Evolutionary conservation across 2,329 filamentous ascomycete species (phyloP).

Genomic region (Cladosporium sp.): DNA sequence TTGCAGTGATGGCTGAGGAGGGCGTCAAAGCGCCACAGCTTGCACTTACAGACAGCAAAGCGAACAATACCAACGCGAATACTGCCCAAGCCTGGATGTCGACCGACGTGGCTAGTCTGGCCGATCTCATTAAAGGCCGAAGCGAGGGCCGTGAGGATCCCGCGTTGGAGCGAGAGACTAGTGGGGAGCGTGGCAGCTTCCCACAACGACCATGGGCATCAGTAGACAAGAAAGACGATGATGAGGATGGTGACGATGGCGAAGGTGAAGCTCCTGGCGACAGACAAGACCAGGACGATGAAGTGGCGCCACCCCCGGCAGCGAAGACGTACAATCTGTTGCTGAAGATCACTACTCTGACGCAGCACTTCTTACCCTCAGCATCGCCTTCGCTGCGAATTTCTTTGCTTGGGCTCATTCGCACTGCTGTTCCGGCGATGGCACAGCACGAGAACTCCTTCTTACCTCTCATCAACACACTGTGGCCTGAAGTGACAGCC

Average conservation of each 20-base stretch:
- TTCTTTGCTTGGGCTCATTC: conserved; percentile 74
- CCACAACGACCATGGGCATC: conserved; percentile 33
- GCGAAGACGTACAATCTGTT: conserved; percentile 81
- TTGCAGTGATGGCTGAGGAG: conserved; percentile 81
- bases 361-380: conserved; percentile 87
- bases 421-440: conserved; percentile 70
- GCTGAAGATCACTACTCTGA: conserved; percentile 76
- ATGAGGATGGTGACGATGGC: conserved; percentile 35
- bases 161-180: conserved; percentile 19
- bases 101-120: conserved; percentile 48
- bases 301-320: conserved; percentile 55
- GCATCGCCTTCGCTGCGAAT: conserved; percentile 76
- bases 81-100: conserved; percentile 25
- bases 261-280: conserved; percentile 26
- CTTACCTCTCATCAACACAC: conserved; percentile 81
- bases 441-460: conserved; percentile 78
- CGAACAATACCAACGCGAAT: neutral
- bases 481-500: conserved; percentile 82
- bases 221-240: conserved; percentile 26
- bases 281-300: conserved; percentile 28
- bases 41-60: conserved; percentile 39
- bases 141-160: conserved; percentile 5
- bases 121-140: conserved; percentile 28
- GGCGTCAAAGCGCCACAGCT: conserved; percentile 62
- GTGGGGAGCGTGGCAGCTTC: conserved; percentile 36